Conservation (phyloP, 768 basidiomycete species). For the Omphalotus guepiniiformis region DNA sequence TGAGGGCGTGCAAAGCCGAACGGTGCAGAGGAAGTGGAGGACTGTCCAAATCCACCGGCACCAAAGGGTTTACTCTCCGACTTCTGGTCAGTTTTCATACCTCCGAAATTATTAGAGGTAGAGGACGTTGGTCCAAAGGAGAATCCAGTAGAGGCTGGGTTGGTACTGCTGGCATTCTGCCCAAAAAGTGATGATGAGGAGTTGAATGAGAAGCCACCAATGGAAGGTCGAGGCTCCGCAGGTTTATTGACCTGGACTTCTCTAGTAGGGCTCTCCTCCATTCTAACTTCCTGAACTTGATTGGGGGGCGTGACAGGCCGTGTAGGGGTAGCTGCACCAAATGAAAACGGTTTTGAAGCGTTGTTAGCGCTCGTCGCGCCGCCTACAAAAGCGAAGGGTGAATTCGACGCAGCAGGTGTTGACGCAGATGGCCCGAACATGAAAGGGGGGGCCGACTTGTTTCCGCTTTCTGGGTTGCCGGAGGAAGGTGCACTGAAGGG, state of each 20-base stretch:
- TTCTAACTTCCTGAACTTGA: conserved; percentile 61
- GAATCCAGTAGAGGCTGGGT: conserved; percentile 24
- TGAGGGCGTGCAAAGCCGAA: conserved; percentile 31
- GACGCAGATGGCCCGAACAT: conserved; percentile 36
- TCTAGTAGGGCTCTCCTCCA: conserved; percentile 80
- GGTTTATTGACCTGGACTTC: conserved; percentile 47
- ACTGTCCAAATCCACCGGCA: conserved; percentile 11
- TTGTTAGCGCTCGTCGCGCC: conserved; percentile 34
- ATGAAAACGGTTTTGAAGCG: conserved; percentile 49
- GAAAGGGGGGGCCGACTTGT: conserved; percentile 31
- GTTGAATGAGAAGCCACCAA: conserved; percentile 46
- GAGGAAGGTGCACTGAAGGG: not conserved
- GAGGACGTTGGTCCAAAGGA: conserved; percentile 26
- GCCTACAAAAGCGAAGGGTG: conserved; percentile 45
- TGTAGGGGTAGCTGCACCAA: conserved; percentile 38
- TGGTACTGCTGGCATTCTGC: conserved; percentile 24
- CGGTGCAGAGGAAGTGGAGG: conserved; percentile 10
- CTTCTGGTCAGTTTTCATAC: conserved; percentile 6
- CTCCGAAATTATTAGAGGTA: conserved; percentile 26
- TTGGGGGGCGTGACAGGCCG: conserved; percentile 66
- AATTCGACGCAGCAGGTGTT: conserved; percentile 20
- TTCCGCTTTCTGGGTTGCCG: not conserved
- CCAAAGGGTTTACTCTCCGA: conserved; percentile 11
- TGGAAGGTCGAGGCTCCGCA: conserved; percentile 33
- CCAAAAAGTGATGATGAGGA: conserved; percentile 32